A percentile compares a stretch with the other conserved stretches of the same genome.
phyloP scores from a whole-genome alignment of 75 land plant species.

The Selaginella moellendorffii region DNA sequence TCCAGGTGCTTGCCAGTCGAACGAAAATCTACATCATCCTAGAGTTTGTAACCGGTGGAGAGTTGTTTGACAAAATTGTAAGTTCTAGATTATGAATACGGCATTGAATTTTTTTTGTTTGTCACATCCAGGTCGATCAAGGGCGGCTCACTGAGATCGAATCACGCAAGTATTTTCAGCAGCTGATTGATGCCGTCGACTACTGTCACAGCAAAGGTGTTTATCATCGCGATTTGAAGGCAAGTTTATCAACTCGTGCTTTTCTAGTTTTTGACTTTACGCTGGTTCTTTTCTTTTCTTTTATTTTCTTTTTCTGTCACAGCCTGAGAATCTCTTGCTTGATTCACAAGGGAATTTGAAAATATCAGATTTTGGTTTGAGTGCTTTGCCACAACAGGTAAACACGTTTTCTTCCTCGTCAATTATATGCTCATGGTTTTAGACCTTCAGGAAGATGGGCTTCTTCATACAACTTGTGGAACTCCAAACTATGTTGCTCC shows the following conservation, averaged over 20 bases:
- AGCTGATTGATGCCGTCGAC: neutral
- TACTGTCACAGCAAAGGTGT: neutral
- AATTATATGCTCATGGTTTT: neutral
- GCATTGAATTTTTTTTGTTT: too few species aligned
- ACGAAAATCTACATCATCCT: slow-evolving; percentile 81
- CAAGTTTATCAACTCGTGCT: neutral
- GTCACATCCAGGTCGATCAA: neutral
- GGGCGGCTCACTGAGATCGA: neutral
- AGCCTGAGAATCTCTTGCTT: slow-evolving; percentile 81
- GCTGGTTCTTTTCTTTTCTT: too few species aligned
- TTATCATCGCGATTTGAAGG: neutral
- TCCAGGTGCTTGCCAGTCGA: slow-evolving; percentile 76
- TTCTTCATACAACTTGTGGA: slow-evolving; percentile 28
- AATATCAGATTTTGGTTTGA: slow-evolving; percentile 82
- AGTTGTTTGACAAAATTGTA: slow-evolving; percentile 84
- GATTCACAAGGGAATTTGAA: slow-evolving; percentile 73
- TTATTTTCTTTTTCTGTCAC: slow-evolving; percentile 9
- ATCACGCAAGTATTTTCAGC: neutral
- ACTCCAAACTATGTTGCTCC: slow-evolving; percentile 46
- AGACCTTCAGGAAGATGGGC: slow-evolving; percentile 14
- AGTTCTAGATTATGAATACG: too few species aligned
- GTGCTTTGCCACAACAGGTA: slow-evolving; percentile 55
- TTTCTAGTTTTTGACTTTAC: neutral
- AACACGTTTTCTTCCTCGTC: neutral
- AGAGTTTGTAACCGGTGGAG: slow-evolving; percentile 84